Evolutionary conservation across 192 early-diverging fungal genomes (phyloP), one percentile per base, ranked within the genome.

Genomic region (Phlyctochytrium arcticum): DNA sequence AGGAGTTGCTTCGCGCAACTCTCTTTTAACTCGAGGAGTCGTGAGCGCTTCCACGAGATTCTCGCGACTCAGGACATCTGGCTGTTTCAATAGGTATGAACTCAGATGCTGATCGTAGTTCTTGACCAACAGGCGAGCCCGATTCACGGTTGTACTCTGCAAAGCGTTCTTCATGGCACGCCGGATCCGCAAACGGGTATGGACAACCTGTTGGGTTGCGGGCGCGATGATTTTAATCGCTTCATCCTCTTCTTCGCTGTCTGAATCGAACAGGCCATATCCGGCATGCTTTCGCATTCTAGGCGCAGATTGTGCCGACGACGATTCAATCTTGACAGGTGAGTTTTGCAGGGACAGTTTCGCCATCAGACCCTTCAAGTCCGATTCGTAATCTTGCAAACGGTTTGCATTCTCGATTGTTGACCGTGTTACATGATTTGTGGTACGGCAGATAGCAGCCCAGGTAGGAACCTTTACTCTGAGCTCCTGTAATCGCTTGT

Each of bases 391-490:
- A n/a, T 26, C 5, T 5, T 47, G 10, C 27, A 66, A 32, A 1
- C 10, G 39, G 0, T 34, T 35, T 27, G 51, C n/a, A 6, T 37
- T 29, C 10, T 36, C 47, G 21, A 51, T 36, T 6, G 64, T 66
- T 5, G 48, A 27, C 5, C 54, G 35, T n/a, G 64, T 66, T 51
- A 66, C 42, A 27, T 44, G 34, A 21, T 57, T 37, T 33, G 64
- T 36, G 12, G 53, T 35, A 9, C 30, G 26, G 54, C 64, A 66
- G 42, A 66, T 66, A 29, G 36, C 57, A n/a, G 35, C 30, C 64
- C 64, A 66, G 27, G 55, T 54, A 7, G 51, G 21, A 44, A 12
- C 39, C 39, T 2, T 44, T n/a, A 44, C 21, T 19, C 21, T 44
- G 15, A 44, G 37, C 39, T 57, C 42, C 12, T 57, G n/a, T 27